Conservation (phyloP, 2,329 filamentous ascomycete species). For the Pyrenochaeta sp. region DNA sequence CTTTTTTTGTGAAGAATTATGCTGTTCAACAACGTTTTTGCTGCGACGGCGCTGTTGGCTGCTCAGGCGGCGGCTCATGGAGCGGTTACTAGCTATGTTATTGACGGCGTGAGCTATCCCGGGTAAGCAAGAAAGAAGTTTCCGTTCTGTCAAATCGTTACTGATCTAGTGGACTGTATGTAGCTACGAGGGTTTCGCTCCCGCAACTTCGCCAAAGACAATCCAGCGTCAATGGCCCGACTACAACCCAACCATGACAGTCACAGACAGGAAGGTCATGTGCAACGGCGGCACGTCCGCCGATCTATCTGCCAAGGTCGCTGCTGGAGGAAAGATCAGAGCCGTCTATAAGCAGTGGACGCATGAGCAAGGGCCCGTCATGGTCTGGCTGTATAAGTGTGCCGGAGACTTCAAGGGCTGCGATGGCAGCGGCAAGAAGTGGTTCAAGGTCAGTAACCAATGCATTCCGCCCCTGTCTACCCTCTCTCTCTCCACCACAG, state of each 20-base stretch:
- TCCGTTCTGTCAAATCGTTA: too few relatives aligned
- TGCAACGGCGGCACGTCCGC: conserved; percentile 60
- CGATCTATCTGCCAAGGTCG: conserved; percentile 55
- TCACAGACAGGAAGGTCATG: conserved; percentile 59
- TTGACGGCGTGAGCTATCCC: conserved; percentile 42
- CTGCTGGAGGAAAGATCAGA: conserved; percentile 59
- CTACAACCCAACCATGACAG: conserved; percentile 63
- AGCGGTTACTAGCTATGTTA: conserved; percentile 46
- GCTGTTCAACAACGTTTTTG: conserved; percentile 47
- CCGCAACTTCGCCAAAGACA: conserved; percentile 57
- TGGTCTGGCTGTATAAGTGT: conserved; percentile 64
- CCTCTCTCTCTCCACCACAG: background rate
- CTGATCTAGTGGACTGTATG: too few relatives aligned
- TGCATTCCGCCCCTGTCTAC: too few relatives aligned
- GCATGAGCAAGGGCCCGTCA: conserved; percentile 64
- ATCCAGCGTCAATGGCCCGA: conserved; percentile 66
- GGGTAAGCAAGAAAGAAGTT: conserved; percentile 28
- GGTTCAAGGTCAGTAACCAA: conserved; percentile 62
- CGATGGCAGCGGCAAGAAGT: conserved; percentile 60
- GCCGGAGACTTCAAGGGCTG: conserved; percentile 57
- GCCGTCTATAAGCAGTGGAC: conserved; percentile 67
- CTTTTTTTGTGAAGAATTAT: too few relatives aligned
- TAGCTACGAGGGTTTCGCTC: conserved; percentile 62
- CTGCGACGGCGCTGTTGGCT: conserved; percentile 39
- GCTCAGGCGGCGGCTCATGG: conserved; percentile 43